Evolutionary conservation across 257 asterid species (phyloP), one percentile per base, ranked within the genome.

Genomic region (Nicotiana noctiflora): DNA sequence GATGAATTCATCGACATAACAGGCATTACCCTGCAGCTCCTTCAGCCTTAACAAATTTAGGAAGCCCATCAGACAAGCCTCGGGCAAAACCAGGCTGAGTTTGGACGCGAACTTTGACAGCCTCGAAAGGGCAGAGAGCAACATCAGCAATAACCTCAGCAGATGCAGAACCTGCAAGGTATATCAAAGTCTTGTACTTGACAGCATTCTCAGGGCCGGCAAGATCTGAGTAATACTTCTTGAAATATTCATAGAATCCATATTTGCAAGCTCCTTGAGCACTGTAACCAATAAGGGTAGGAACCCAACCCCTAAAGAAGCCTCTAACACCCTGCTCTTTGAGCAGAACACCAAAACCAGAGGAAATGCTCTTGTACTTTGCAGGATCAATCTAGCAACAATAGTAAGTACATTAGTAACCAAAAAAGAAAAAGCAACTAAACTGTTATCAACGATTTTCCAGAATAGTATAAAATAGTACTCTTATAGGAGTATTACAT

Each of bases 81-180:
- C 89, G 77, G 66, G 96, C 96, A 37, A 87, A 91, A 62, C 89
- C 94, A 2, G 94, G 92, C 81, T 89, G 94, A 59, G 94, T 91
- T 81, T 91, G 96, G 79, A 91, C 94, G 15, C 96, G 90, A 82
- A 91, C 89, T 85, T 91, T 91, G 34, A 91, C 90, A 0, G 96
- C 96, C 92, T 92, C 97, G 34, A 92, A 85, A 2, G 94, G 94
- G 82, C 97, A 92, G 79, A 92, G 95, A 1, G 93, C 94, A 67
- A 90, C 44, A 80, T 81, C 93, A 1, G 97, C 94, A 40, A 92
- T 81, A 49, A 92, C 53, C 51, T 92, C 97, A 32, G 95, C 90
- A 46, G 95, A 92, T 0, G 97, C 95, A 21, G 97, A 89, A 18
- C 95, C 94, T 0, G 94, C 94, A 9, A 92, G 92, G 87, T 79